Base-by-base conservation (phyloP, 768 basidiomycete genomes). In the Termitomyces sp. region DNA sequence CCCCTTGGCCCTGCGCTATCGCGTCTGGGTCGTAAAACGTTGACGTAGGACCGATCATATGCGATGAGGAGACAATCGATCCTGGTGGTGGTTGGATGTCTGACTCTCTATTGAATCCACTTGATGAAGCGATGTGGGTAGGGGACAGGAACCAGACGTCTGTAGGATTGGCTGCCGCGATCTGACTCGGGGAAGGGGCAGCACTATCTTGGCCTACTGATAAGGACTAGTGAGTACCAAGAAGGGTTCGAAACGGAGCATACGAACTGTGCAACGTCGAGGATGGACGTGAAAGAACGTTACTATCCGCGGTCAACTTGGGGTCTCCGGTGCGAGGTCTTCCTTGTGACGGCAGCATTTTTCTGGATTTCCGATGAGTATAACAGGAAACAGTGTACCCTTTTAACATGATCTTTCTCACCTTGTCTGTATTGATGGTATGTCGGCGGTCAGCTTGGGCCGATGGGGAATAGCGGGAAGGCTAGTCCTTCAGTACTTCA, bases 11-110 rank as follows among this genome's bases (percentile, higher is more conserved):
- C 14, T 70, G 54, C 22, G 66, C 64, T n/a, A 69, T 64, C 4
- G 73, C 71, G 20, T 79, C 70, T 5, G 82, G 73, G 55, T 82
- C 81, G 65, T 84, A 86, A 63, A 83, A 82, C 7, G 82, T 76
- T 9, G 82, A 74, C 0, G 76, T 73, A 16, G 83, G 76, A 37
- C 80, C 79, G 60, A 86, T 85, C 84, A 86, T 85, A 40, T 40
- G 53, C 14, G 72, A 61, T 46, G 74, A 65, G 53, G 69, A 68
- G 44, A 59, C 36, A 10, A 68, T 65, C 49, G 68, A 62, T 22
- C 61, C 52, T 8, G 62, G n/a, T 45, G 62, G 40, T 20, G 49
- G 58, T 50, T 55, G 61, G 5, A 43, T 34, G 36, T 49, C n/a
- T n/a, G n/a, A n/a, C n/a, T n/a, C 33, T 48, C 59, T 59, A 37